A percentile compares a stretch with the other conserved stretches of the same genome.
Evolutionary conservation across 768 basidiomycete species (phyloP).

Genomic region (Coprinopsis strossmayeri): DNA sequence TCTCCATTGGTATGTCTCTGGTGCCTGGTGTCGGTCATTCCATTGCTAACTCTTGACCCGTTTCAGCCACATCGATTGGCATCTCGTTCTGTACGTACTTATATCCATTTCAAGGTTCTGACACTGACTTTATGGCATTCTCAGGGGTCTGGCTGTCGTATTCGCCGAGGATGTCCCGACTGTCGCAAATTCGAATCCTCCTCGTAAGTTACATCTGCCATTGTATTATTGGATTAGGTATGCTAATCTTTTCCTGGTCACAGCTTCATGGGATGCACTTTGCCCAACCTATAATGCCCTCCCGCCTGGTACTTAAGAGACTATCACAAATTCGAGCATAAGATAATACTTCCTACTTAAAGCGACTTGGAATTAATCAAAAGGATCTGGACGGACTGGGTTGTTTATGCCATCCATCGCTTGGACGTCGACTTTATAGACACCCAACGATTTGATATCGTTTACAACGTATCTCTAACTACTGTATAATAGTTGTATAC

Average conservation of each 20-base stretch:
- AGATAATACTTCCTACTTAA: too few species aligned
- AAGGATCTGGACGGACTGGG: too few species aligned
- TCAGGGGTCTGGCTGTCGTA: conserved; percentile 29
- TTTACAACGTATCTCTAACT: too few species aligned
- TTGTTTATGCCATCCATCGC: too few species aligned
- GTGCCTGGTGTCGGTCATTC: neutral
- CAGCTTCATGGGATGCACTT: conserved; percentile 21
- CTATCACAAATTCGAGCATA: too few species aligned
- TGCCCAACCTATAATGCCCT: conserved; percentile 23
- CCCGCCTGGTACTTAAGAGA: conserved; percentile 10
- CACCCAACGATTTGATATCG: too few species aligned
- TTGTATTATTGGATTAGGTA: neutral
- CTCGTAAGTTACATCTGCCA: conserved; percentile 12
- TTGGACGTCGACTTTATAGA: too few species aligned
- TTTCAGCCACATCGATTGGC: conserved; percentile 31
- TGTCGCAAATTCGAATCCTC: conserved; percentile 14
- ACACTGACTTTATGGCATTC: too few species aligned
- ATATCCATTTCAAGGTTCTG: too few species aligned
- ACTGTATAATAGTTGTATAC: too few species aligned
- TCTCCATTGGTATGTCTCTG: conserved; percentile 29
- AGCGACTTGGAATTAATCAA: too few species aligned
- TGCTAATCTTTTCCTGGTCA: too few species aligned
- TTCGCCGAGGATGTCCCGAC: conserved; percentile 28
- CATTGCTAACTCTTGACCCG: neutral
- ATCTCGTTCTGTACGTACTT: conserved; percentile 25